Evolutionary conservation across 345 rosid genomes (phyloP).

Genomic region (Diplotaxis tenuifolia): DNA sequence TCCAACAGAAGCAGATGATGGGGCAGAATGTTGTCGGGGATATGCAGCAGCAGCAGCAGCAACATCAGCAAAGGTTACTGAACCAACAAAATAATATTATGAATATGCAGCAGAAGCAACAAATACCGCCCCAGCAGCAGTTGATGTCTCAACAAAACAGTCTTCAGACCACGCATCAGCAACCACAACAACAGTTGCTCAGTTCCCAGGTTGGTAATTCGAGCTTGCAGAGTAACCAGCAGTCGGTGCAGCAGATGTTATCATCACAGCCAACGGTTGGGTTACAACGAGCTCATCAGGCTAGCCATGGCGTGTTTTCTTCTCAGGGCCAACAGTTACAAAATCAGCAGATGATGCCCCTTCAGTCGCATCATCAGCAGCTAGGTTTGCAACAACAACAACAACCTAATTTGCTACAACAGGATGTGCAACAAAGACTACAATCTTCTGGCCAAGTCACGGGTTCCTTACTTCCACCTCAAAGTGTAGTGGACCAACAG

Average conservation of each 20-base stretch:
- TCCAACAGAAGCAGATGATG: conserved; percentile 67
- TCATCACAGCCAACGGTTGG: conserved; percentile 69
- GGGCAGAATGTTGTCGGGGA: conserved; percentile 72
- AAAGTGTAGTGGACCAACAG: conserved; percentile 76
- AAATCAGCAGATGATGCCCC: conserved; percentile 64
- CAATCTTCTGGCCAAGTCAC: conserved; percentile 64
- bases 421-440: conserved; percentile 75
- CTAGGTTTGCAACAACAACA: conserved; percentile 76
- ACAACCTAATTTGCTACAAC: conserved; percentile 61
- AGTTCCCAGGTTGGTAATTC: conserved; percentile 72
- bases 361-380: conserved; percentile 83
- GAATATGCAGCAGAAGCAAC: conserved; percentile 66
- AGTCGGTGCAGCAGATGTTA: conserved; percentile 61
- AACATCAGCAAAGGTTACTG: conserved; percentile 62
- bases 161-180: conserved; percentile 49
- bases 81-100: conserved; percentile 71
- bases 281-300: conserved; percentile 60
- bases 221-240: conserved; percentile 77
- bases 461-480: conserved; percentile 74
- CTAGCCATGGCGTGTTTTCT: conserved; percentile 55
- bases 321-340: conserved; percentile 80
- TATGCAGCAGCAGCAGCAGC: conserved; percentile 92
- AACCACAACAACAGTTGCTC: conserved; percentile 66
- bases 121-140: conserved; percentile 49
- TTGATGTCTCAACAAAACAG: conserved; percentile 42